These are phyloP conservation scores for Parasitella parasitica DNA, from an alignment of 371 early-diverging fungal species.

Conservation along the genomic window DNA sequence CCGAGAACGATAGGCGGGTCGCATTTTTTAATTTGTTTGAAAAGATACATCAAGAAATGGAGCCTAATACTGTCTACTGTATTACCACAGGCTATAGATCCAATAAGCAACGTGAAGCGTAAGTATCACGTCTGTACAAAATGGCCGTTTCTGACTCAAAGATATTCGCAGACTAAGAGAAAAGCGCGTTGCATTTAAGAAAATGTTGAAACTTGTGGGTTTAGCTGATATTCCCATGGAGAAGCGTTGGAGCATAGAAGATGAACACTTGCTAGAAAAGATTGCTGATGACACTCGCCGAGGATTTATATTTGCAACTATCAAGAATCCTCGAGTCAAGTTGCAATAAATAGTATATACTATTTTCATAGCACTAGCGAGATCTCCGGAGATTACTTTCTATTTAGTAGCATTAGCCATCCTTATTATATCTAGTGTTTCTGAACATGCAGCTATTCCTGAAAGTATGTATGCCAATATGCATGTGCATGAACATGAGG, in stretches of 20 bases:
- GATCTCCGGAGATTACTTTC: conserved; percentile 1
- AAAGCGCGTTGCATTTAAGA: conserved; percentile 25
- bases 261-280: conserved; percentile 22
- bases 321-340: not conserved
- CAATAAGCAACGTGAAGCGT: conserved; percentile 22
- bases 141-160: not conserved
- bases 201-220: conserved; percentile 16
- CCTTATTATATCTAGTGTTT: too few species aligned
- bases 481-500: too few species aligned
- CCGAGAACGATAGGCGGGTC: conserved; percentile 8
- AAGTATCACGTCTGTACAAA: not conserved
- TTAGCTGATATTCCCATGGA: conserved; percentile 29
- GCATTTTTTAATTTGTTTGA: conserved; percentile 10
- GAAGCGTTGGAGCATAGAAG: conserved; percentile 31
- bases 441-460: too few species aligned
- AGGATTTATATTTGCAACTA: conserved; percentile 26
- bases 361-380: not conserved
- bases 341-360: not conserved
- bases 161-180: conserved; percentile 19
- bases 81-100: conserved; percentile 27
- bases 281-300: conserved; percentile 22
- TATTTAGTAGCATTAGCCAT: too few species aligned
- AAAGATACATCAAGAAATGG: conserved; percentile 18
- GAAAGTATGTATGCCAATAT: too few species aligned
- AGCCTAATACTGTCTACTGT: conserved; percentile 26